Evolutionary conservation across 2,329 filamentous ascomycete genomes (phyloP).

Genomic region (Rhexocercosporidium sp.): DNA sequence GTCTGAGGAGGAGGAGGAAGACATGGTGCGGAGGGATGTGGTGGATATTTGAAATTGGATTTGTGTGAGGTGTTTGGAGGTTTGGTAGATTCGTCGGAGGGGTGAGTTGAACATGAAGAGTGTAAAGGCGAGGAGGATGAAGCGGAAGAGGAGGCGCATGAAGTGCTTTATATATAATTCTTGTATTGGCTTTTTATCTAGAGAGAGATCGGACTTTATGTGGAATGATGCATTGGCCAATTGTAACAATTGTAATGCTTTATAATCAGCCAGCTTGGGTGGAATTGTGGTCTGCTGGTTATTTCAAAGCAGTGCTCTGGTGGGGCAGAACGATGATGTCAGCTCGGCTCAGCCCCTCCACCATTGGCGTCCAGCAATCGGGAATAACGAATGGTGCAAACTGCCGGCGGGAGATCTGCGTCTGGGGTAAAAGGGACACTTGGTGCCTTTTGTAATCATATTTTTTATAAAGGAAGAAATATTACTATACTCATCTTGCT

Average conservation of each 20-base stretch:
- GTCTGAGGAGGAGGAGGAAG: slow-evolving; percentile 31
- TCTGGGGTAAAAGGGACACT: too few relatives aligned
- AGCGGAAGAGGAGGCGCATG: slow-evolving; percentile 15
- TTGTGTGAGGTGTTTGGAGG: slow-evolving; percentile 31
- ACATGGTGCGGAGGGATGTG: slow-evolving; percentile 29
- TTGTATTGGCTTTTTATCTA: neutral
- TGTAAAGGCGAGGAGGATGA: slow-evolving; percentile 17
- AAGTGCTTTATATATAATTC: neutral
- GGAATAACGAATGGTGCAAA: neutral
- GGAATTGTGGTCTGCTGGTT: too few relatives aligned
- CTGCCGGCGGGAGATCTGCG: neutral
- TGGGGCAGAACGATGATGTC: neutral
- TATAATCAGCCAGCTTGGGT: neutral
- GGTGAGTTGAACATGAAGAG: slow-evolving; percentile 36
- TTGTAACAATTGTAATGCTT: slow-evolving; percentile 2
- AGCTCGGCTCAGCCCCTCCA: neutral
- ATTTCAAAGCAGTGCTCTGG: neutral
- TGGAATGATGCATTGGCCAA: neutral
- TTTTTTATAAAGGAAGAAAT: too few relatives aligned
- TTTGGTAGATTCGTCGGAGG: slow-evolving; percentile 34
- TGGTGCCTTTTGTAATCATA: too few relatives aligned
- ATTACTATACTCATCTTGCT: too few relatives aligned
- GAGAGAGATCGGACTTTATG: neutral
- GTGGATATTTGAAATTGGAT: slow-evolving; percentile 11
- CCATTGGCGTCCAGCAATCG: neutral